phyloP scores from a whole-genome alignment of 345 rosid species.

The Limnanthes douglasii region DNA sequence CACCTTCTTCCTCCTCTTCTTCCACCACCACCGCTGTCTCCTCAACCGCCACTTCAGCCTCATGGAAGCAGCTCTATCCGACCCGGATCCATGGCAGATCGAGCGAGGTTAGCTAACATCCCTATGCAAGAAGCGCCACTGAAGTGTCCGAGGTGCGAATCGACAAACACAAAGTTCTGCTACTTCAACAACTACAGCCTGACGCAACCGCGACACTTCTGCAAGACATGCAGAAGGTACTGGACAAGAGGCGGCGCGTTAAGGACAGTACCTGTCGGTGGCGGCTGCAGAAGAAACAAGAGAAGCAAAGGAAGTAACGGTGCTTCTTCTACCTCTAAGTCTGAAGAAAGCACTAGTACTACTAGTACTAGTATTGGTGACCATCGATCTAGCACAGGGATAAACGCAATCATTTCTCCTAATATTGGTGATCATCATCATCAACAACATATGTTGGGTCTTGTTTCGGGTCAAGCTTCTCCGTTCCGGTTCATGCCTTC shows the following conservation, averaged over 20 bases:
- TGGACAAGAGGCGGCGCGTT: conserved; percentile 85
- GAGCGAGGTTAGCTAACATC: conserved; percentile 56
- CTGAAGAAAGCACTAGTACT: conserved; percentile 18
- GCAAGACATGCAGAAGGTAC: conserved; percentile 74
- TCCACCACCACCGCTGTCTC: conserved; percentile 12
- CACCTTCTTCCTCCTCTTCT: conserved; percentile 15
- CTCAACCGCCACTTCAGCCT: conserved; percentile 8
- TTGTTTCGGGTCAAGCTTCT: too few species aligned
- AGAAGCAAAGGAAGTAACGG: conserved; percentile 27
- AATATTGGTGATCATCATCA: too few species aligned
- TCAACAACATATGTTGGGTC: too few species aligned
- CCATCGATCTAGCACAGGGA: too few species aligned
- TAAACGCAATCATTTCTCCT: too few species aligned
- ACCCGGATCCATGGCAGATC: conserved; percentile 65
- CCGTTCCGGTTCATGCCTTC: too few species aligned
- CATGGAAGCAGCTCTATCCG: too few species aligned
- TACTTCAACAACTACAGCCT: conserved; percentile 81
- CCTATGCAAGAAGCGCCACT: conserved; percentile 47
- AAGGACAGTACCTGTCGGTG: conserved; percentile 74
- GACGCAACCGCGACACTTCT: conserved; percentile 81
- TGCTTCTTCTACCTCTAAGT: conserved; percentile 13
- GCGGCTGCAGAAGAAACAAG: conserved; percentile 73
- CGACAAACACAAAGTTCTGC: conserved; percentile 73
- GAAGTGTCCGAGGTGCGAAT: conserved; percentile 77
- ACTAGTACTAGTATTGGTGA: too few species aligned